Conservation (phyloP, 352 stramenopile species). For the Thalassiosira mediterranea region DNA sequence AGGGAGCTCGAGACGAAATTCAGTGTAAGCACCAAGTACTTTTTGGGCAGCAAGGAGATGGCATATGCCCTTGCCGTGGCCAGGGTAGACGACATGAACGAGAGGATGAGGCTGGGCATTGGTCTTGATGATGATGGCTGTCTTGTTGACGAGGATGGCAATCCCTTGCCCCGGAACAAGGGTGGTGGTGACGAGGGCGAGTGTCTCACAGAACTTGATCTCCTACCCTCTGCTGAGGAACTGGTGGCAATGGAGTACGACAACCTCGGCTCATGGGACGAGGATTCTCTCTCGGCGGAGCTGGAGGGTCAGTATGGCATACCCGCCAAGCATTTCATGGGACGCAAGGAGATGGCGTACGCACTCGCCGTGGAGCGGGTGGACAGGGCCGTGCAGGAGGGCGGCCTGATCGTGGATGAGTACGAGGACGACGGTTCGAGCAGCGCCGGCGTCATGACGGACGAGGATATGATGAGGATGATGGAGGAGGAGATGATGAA, state of each 20-base stretch:
- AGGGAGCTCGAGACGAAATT: constrained; percentile 39
- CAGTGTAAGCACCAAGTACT: constrained; percentile 42
- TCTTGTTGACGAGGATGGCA: constrained; percentile 4
- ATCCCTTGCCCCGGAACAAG: constrained; percentile 23
- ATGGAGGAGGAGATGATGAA: constrained; percentile 48
- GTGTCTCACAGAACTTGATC: background rate
- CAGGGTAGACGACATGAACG: constrained; percentile 35
- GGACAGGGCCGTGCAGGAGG: constrained; percentile 30
- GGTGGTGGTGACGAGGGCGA: background rate
- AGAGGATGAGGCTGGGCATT: constrained; percentile 9
- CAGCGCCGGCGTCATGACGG: constrained; percentile 13
- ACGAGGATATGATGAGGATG: constrained; percentile 56
- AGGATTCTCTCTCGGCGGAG: constrained; percentile 28
- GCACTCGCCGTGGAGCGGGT: constrained; percentile 47
- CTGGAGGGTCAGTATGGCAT: constrained; percentile 51
- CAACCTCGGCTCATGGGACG: constrained; percentile 26
- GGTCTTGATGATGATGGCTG: constrained; percentile 19
- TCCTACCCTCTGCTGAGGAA: constrained; percentile 22
- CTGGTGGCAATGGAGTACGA: constrained; percentile 50
- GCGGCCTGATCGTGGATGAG: constrained; percentile 23
- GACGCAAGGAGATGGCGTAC: constrained; percentile 51
- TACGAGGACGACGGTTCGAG: constrained; percentile 8
- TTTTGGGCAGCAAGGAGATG: constrained; percentile 50
- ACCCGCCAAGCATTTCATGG: constrained; percentile 48
- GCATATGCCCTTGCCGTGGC: constrained; percentile 49